phyloP scores from a whole-genome alignment of 805 yeast species.

The Wickerhamiella slavikovae region DNA sequence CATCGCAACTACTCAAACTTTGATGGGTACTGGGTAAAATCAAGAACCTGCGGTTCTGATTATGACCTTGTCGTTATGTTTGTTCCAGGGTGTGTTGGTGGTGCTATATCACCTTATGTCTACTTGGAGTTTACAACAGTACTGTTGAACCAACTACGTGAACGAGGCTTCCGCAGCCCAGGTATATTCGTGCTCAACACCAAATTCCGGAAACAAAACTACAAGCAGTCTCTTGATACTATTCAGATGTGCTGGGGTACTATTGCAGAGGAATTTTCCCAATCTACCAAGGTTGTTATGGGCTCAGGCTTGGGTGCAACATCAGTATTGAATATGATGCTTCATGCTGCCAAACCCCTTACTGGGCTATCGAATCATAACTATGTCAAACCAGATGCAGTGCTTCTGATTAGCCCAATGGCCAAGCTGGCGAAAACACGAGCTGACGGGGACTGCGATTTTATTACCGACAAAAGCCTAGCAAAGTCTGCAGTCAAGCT shows the following conservation, averaged over 20 bases:
- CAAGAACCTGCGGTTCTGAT: constrained; percentile 13
- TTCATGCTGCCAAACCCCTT: constrained; percentile 20
- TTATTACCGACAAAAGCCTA: constrained; percentile 2
- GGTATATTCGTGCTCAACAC: constrained; percentile 22
- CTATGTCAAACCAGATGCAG: constrained; percentile 15
- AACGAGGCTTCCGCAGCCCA: constrained; percentile 32
- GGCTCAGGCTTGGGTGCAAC: constrained; percentile 34
- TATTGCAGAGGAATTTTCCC: constrained; percentile 11
- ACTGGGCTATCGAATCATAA: constrained; percentile 4
- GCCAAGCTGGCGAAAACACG: constrained; percentile 7
- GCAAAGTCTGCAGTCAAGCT: constrained; percentile 1
- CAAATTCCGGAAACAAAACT: constrained; percentile 6
- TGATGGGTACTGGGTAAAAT: constrained; percentile 18
- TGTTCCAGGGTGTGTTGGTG: constrained; percentile 22
- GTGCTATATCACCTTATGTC: constrained; percentile 21
- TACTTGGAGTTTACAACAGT: constrained; percentile 27
- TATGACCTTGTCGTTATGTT: constrained; percentile 26
- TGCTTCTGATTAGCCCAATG: constrained; percentile 19
- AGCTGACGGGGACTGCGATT: constrained; percentile 5
- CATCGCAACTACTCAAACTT: constrained; percentile 12
- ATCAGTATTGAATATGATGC: constrained; percentile 20
- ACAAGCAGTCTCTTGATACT: constrained; percentile 15
- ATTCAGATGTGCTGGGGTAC: constrained; percentile 18
- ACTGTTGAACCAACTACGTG: constrained; percentile 22
- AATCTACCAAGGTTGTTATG: constrained; percentile 17